Evolutionary conservation across 2,329 filamentous ascomycete genomes (phyloP), one percentile per base, ranked within the genome.

Genomic region (Xylariaceae sp.): DNA sequence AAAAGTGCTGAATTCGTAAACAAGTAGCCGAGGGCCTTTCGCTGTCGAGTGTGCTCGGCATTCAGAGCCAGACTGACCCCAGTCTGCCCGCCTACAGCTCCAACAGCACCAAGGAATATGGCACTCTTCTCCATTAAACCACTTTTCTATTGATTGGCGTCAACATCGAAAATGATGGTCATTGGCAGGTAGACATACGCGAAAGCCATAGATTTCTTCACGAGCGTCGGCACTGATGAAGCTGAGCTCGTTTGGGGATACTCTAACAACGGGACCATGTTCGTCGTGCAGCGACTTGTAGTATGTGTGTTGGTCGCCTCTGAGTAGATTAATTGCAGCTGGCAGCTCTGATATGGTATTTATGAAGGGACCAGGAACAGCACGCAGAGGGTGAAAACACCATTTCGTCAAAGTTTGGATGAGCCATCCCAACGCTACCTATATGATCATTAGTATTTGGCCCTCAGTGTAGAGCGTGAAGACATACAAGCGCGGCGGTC

Each of bases 61-160:
- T 54, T 50, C 14, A 51, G 19, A 39, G 57, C 56, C 12, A 58
- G 40, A 40, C 54, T 58, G 7, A 57, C 50, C 14, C 56, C 54
- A 11, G 50, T 56, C 33, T 54, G 49, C 6, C 56, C 56, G 11
- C 53, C 42, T 3, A 53, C 43, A 15, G 48, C 50, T 33, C 49
- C 54, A 6, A 59, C 56, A n/a, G 49, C 58, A 27, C 62, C 61
- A 0, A 61, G 52, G 43, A 57, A 58, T 22, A 62, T 54, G 1
- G 62, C 60, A 18, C 57, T 57, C 41, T 65, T 65, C 46, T 64
- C 61, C 58, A 65, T 62, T 11, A 62, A 53, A 11, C 51, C 55
- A 1, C 49, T 48, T 30, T 50, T 57, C 52, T 59, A 42, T 36
- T 30, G n/a, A 2, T 1, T 27, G n/a, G 5, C 33, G 33, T 36